Conservation (phyloP, 306 rosid genomes). For the Trifolium pratense region DNA sequence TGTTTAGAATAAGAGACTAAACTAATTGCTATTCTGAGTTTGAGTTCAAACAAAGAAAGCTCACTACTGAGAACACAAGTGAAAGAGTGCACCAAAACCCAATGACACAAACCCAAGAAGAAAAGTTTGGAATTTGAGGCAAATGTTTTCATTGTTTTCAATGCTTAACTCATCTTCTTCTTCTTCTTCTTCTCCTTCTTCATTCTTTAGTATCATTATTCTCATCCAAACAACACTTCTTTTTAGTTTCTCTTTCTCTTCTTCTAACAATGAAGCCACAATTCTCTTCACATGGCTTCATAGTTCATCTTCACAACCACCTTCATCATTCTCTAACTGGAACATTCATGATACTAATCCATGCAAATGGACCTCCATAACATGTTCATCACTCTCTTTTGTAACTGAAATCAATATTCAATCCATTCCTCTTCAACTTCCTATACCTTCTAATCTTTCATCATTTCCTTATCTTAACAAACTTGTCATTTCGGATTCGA, state of each 20-base stretch:
- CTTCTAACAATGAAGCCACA: slow-evolving; percentile 72
- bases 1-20: slow-evolving; percentile 2
- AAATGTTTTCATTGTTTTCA: slow-evolving; percentile 64
- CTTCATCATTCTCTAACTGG: slow-evolving; percentile 68
- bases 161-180: slow-evolving; percentile 51
- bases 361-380: slow-evolving; percentile 85
- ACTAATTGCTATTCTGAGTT: slow-evolving; percentile 41
- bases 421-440: slow-evolving; percentile 70
- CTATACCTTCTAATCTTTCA: slow-evolving; percentile 71
- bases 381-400: slow-evolving; percentile 67
- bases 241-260: slow-evolving; percentile 47
- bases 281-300: slow-evolving; percentile 86
- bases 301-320: slow-evolving; percentile 49
- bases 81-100: slow-evolving; percentile 50
- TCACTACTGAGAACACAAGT: slow-evolving; percentile 31
- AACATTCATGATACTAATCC: slow-evolving; percentile 66
- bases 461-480: slow-evolving; percentile 58
- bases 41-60: slow-evolving; percentile 62
- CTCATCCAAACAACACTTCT: slow-evolving; percentile 38
- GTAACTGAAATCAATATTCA: slow-evolving; percentile 71
- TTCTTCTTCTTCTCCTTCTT: slow-evolving; percentile 43
- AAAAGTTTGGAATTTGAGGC: slow-evolving; percentile 65
- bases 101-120: slow-evolving; percentile 54
- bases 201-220: slow-evolving; percentile 42
- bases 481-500: slow-evolving; percentile 76